Evolutionary conservation across 495 filamentous ascomycete genomes (phyloP).

Genomic region (Aspergillus sparsus): DNA sequence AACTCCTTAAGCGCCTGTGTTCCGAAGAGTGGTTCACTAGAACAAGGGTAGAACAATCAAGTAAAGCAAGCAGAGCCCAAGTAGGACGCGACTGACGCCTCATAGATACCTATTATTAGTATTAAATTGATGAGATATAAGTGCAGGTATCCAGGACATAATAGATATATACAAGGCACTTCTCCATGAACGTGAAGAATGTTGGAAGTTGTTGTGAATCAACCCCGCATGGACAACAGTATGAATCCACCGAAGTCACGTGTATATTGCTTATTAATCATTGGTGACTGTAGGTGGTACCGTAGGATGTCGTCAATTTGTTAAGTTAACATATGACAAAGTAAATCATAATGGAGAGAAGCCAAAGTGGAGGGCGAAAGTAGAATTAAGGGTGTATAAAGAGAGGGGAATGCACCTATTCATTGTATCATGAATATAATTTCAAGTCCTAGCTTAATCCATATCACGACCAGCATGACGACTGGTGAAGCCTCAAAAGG

Average conservation of each 20-base stretch:
- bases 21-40: slow-evolving; percentile 25
- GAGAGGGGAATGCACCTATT: too few species aligned
- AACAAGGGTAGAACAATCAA: slow-evolving; percentile 20
- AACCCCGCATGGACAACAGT: slow-evolving; percentile 12
- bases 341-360: too few species aligned
- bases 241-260: neutral
- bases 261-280: neutral
- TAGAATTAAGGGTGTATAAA: too few species aligned
- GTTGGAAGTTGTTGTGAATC: slow-evolving; percentile 2
- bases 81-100: neutral
- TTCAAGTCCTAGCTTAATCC: too few species aligned
- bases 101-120: neutral
- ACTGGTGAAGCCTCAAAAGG: too few species aligned
- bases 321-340: neutral
- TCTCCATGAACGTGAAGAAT: neutral
- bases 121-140: neutral
- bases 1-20: slow-evolving; percentile 43
- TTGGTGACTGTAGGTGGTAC: too few species aligned
- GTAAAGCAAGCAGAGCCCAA: neutral
- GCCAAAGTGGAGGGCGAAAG: too few species aligned
- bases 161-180: too few species aligned
- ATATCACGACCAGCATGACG: too few species aligned
- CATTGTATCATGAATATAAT: too few species aligned
- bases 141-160: neutral
- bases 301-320: too few species aligned